Percentiles rank a stretch among this genome's conserved stretches.
These are phyloP conservation scores for Fusarium sp. DNA, from an alignment of 2,329 filamentous ascomycete genomes.

Conservation along the genomic window DNA sequence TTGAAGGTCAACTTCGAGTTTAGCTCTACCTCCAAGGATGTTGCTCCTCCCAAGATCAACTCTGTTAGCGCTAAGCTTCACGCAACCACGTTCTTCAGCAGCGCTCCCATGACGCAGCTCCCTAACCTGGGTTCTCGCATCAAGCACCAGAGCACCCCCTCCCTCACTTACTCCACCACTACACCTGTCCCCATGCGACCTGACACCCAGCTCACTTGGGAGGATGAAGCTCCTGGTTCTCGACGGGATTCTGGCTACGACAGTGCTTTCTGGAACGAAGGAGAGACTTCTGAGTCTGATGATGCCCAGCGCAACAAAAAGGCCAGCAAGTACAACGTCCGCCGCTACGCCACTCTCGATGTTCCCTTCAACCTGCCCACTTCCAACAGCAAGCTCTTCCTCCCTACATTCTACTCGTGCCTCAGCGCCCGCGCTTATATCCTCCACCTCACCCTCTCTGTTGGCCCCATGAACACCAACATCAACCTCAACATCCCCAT, in stretches of 20 bases:
- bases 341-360: constrained; percentile 57
- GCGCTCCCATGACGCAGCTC: constrained; percentile 57
- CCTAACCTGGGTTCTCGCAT: constrained; percentile 64
- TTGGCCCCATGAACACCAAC: constrained; percentile 56
- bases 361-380: constrained; percentile 63
- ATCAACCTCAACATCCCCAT: constrained; percentile 62
- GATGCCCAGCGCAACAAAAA: constrained; percentile 42
- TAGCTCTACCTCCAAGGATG: constrained; percentile 57
- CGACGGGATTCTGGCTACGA: constrained; percentile 67
- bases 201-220: constrained; percentile 56
- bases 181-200: constrained; percentile 54
- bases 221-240: constrained; percentile 48
- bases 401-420: constrained; percentile 70
- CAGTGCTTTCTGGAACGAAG: constrained; percentile 53
- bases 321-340: constrained; percentile 48
- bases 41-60: constrained; percentile 61
- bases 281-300: constrained; percentile 51
- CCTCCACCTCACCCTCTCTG: constrained; percentile 59
- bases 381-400: constrained; percentile 61
- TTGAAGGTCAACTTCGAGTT: constrained; percentile 62
- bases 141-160: constrained; percentile 54
- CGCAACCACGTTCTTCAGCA: constrained; percentile 65
- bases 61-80: constrained; percentile 63
- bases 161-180: constrained; percentile 61
- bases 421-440: constrained; percentile 67